phyloP scores from a whole-genome alignment of 805 yeast genomes.

The Crinitomyces ghanaensis region DNA sequence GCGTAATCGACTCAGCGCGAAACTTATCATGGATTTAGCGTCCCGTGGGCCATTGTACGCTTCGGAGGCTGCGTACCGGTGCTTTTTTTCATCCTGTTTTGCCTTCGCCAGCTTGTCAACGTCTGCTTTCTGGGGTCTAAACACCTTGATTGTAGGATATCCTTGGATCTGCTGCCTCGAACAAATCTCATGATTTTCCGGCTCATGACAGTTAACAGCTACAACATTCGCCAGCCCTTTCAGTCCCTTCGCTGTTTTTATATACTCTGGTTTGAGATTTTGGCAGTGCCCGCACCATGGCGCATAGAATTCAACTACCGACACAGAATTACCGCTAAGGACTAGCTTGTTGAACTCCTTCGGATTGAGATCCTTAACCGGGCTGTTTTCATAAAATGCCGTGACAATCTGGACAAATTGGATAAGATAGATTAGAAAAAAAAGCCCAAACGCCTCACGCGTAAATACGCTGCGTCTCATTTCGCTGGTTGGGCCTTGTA shows the following conservation, averaged over 20 bases:
- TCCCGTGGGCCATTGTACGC: conserved; percentile 23
- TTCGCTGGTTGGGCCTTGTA: too few species aligned
- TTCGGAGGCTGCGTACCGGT: conserved; percentile 16
- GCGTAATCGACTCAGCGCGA: conserved; percentile 19
- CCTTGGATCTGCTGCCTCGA: conserved; percentile 54
- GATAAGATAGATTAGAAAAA: too few species aligned
- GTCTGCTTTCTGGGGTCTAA: conserved; percentile 80
- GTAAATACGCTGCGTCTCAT: too few species aligned
- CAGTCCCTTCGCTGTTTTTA: conserved; percentile 50
- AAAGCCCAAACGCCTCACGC: too few species aligned
- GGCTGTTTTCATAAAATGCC: conserved; percentile 31
- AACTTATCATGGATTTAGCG: conserved; percentile 18
- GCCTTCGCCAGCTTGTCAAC: conserved; percentile 6
- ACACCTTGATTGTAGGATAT: conserved; percentile 74
- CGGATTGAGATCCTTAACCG: conserved; percentile 46
- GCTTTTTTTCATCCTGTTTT: conserved; percentile 12
- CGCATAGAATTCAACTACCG: conserved; percentile 86
- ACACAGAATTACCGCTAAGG: conserved; percentile 58
- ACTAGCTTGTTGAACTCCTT: conserved; percentile 52
- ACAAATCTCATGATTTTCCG: conserved; percentile 58
- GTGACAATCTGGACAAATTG: too few species aligned
- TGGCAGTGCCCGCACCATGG: conserved; percentile 99
- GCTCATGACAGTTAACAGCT: conserved; percentile 77
- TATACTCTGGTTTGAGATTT: conserved; percentile 63
- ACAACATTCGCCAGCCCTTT: conserved; percentile 31